Evolutionary conservation across 495 filamentous ascomycete species (phyloP), one percentile per base, ranked within the genome.

Genomic region (Immersiella caudata): DNA sequence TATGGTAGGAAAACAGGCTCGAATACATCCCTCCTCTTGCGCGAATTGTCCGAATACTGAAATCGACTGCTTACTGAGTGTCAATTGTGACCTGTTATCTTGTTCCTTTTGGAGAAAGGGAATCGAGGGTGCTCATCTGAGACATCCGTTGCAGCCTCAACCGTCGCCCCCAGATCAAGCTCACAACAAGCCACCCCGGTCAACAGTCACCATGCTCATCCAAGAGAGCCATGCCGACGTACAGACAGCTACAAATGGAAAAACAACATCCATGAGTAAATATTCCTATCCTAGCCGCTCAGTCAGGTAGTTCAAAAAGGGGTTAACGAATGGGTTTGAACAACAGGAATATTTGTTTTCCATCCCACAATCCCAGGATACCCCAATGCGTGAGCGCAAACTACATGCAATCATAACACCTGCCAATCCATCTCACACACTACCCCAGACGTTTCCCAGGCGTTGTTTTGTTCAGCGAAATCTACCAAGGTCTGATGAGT

Each of bases 391-490:
- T 87, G 79, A 72, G 82, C 25, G 25, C 36, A 20, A 25, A 8
- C 20, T n/a, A 6, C 22, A 26, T n/a, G 8, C 18, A 33, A 14
- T 14, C 6, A 59, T 5, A 3, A 18, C 18, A 12, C 11, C 59
- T 49, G 18, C 20, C n/a, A 6, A 14, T 40, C 36, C 36, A 62
- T 21, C 36, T 16, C 36, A 29, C 26, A n/a, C 4, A 14, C 8
- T 9, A n/a, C 24, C 16, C 18, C 33, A 86, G 84, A 57, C 87
- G 90, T 58, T 98, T 97, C 75, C 94, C 94, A 0, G 94, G 92
- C 25, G 91, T 98, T 0, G 91, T 93, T 7, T 80, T 97, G 51
- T 98, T 97, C 78, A 93, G 90, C 75, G 94, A 97, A 80, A 97
- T 97, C 70, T 97, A 97, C 74, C 94, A 97, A 89, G 93, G 93